Evolutionary conservation across 73 alveolate genomes (phyloP).

Genomic region (Paramecium pentaurelia): DNA sequence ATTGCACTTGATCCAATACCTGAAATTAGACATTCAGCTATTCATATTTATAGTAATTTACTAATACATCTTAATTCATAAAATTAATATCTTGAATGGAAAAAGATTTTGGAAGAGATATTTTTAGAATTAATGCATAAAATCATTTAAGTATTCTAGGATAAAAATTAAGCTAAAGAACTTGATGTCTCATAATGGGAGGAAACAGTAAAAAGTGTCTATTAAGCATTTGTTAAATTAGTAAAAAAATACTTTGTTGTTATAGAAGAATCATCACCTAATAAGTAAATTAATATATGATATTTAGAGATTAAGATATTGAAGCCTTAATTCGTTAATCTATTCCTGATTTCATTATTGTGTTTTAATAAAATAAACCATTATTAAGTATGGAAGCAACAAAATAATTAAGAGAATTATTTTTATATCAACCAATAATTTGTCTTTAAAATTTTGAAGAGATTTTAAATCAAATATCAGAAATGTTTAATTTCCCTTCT

Average conservation of each 20-base stretch:
- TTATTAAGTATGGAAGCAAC: not conserved
- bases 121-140: slow-evolving; percentile 26
- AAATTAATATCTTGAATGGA: not conserved
- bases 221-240: not conserved
- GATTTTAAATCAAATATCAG: not conserved
- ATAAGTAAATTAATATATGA: not conserved
- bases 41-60: slow-evolving; percentile 20
- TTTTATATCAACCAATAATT: not conserved
- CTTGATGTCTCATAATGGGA: slow-evolving; percentile 11
- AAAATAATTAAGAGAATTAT: slow-evolving; percentile 12
- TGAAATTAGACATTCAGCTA: slow-evolving; percentile 47
- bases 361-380: not conserved
- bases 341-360: not conserved
- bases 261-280: not conserved
- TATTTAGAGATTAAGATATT: not conserved
- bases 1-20: not conserved
- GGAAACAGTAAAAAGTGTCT: slow-evolving; percentile 39
- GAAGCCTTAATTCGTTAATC: not conserved
- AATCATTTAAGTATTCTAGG: not conserved
- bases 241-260: not conserved
- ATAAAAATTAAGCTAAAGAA: slow-evolving; percentile 34
- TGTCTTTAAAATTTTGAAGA: slow-evolving; percentile 1
- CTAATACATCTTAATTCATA: not conserved
- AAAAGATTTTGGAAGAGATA: slow-evolving; percentile 7
- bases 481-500: not conserved